Percentiles rank a stretch among this genome's conserved stretches.
Evolutionary conservation across 208 protist species (phyloP).

Genomic region (Trypanosomatidae sp.): DNA sequence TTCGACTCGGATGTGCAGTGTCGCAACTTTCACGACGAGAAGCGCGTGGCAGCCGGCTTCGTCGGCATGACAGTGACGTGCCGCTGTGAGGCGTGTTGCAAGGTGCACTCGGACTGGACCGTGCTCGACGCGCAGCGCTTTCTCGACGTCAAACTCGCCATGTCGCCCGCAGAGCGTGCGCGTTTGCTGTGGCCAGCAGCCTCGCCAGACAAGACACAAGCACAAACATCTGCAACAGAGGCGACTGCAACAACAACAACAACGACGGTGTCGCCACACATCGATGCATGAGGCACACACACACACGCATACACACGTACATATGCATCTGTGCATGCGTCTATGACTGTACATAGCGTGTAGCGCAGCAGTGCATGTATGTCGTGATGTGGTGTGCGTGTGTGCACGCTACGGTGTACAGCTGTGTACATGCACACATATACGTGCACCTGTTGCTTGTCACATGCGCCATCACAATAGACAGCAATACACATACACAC

Average conservation of each 20-base stretch:
- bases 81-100: conserved; percentile 45
- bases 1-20: conserved; percentile 79
- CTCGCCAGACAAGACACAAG: no score
- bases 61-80: conserved; percentile 37
- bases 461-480: neutral
- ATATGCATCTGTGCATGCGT: no score
- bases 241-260: no score
- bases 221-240: no score
- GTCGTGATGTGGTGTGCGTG: no score
- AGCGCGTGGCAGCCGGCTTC: conserved; percentile 41
- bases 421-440: no score
- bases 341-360: no score
- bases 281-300: no score
- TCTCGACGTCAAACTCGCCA: conserved; percentile 45
- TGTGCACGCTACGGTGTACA: no score
- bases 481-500: neutral
- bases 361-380: no score
- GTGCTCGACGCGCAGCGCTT: conserved; percentile 57
- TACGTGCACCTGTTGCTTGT: neutral
- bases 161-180: conserved; percentile 25
- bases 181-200: conserved; percentile 14
- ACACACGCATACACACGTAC: no score
- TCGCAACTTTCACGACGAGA: conserved; percentile 64
- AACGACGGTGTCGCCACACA: no score
- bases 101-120: conserved; percentile 61